Evolutionary conservation across 2,329 filamentous ascomycete genomes (phyloP), one percentile per base, ranked within the genome.

Genomic region (Cladosporium sp.): DNA sequence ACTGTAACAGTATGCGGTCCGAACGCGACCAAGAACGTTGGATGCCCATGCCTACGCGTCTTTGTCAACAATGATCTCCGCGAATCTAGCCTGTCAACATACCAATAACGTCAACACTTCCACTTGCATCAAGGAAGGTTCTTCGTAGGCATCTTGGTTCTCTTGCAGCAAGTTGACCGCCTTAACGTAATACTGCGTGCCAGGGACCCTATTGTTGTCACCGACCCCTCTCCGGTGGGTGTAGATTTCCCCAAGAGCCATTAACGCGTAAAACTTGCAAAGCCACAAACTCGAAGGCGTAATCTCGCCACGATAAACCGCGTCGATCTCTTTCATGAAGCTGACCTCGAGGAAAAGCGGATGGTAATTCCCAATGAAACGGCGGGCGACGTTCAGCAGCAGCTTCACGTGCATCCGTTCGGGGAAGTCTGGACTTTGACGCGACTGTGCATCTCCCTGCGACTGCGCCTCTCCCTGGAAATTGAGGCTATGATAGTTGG

Each of bases 221-320:
- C 3, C 64, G 32, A 9, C 66, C 52, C 58, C 68, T 2, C 69
- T 66, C 16, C 72, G 64, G 0, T 67, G 70, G 0, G 73, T 74
- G 28, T 76, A 76, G 34, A 74, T 67, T 54, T 77, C 73, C 0
- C 74, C 75, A 3, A 77, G 64, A 0, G 74, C 75, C 54, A 77
- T 73, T 0, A 77, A 42, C 0, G 71, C 72, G 61, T 71, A 74
- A 0, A 77, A 55, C 51, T 76, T 76, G 55, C 72, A 72, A 8
- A 66, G 68, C 1, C 68, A 57, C 0, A 73, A 52, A 0, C 63
- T 58, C 22, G 70, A 68, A 3, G 63, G 63, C 4, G 64, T 65
- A 6, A 64, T 59, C 3, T 65, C 62, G 14, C 68, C 67, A 46
- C 66, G 60, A 14, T 74, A 70, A 0, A 67, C 66, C 19, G 69